phyloP scores from a whole-genome alignment of 2,329 filamentous ascomycete genomes.

The Ceratocystis diversiconidia region DNA sequence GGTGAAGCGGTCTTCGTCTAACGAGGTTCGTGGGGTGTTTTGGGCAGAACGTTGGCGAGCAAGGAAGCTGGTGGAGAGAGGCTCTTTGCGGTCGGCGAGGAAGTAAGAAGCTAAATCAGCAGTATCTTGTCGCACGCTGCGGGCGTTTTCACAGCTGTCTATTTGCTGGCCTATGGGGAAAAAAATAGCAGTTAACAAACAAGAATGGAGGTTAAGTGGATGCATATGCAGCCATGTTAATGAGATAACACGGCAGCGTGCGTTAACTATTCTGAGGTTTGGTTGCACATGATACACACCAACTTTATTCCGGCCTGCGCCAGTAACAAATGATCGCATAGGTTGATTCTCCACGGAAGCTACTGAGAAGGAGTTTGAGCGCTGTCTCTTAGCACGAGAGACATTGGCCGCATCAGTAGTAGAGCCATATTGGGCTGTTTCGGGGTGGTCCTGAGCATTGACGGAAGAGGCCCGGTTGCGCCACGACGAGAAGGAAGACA shows the following conservation, averaged over 20 bases:
- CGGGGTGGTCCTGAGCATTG: conserved; percentile 18
- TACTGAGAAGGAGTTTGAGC: conserved; percentile 28
- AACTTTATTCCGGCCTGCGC: conserved; percentile 44
- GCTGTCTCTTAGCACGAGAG: conserved; percentile 11
- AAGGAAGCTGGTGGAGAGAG: conserved; percentile 21
- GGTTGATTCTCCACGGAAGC: conserved; percentile 30
- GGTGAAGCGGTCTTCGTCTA: conserved; percentile 20
- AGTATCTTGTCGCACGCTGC: conserved; percentile 71
- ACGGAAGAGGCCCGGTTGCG: conserved; percentile 26
- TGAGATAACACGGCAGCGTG: background rate
- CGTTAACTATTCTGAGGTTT: background rate
- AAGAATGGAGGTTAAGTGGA: background rate
- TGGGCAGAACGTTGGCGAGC: conserved; percentile 25
- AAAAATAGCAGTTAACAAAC: background rate
- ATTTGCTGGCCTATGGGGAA: conserved; percentile 27
- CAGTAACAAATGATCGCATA: conserved; percentile 57
- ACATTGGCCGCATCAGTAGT: background rate
- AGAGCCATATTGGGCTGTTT: conserved; percentile 21
- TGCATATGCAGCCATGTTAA: conserved; percentile 1
- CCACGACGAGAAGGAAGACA: conserved; percentile 33
- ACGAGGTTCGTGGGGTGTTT: conserved; percentile 22
- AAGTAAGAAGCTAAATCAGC: conserved; percentile 75
- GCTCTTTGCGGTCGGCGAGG: conserved; percentile 46
- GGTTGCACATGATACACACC: conserved; percentile 35
- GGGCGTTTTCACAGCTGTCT: conserved; percentile 61